These are phyloP conservation scores for Lipomyces spencermartinsiae DNA, from an alignment of 805 yeast species.

Conservation along the genomic window DNA sequence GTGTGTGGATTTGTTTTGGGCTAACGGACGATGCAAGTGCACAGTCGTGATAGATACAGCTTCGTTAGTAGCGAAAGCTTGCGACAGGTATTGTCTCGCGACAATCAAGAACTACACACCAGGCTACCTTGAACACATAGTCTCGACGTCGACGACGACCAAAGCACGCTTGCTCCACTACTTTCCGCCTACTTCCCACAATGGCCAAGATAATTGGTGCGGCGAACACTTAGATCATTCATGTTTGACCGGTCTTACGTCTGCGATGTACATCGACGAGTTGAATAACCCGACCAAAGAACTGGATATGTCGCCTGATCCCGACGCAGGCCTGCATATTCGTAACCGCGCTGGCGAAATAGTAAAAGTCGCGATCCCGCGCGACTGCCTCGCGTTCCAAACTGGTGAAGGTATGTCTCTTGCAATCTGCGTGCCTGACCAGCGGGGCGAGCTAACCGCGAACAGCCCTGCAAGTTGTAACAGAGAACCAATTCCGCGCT, in stretches of 20 bases:
- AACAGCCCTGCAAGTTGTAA: constrained; percentile 57
- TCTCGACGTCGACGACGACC: constrained; percentile 57
- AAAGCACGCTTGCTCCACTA: constrained; percentile 66
- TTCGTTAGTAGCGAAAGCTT: constrained; percentile 53
- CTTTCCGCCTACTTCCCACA: constrained; percentile 48
- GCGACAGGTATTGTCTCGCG: constrained; percentile 54
- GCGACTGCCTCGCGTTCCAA: constrained; percentile 64
- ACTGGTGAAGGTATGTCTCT: constrained; percentile 55
- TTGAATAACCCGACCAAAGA: constrained; percentile 35
- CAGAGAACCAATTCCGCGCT: constrained; percentile 58
- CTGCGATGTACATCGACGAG: constrained; percentile 59
- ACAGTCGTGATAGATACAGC: constrained; percentile 58
- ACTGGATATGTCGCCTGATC: constrained; percentile 52
- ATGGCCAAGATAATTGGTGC: constrained; percentile 57
- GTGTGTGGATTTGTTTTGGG: constrained; percentile 42
- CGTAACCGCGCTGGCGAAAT: constrained; percentile 53
- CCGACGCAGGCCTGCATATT: constrained; percentile 59
- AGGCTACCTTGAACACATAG: constrained; percentile 54
- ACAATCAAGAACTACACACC: constrained; percentile 45
- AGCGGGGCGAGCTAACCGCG: background rate
- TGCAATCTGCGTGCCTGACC: too few relatives aligned
- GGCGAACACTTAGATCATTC: constrained; percentile 68
- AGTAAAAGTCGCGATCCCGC: constrained; percentile 61
- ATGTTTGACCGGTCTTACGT: constrained; percentile 63
- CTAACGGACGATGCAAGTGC: constrained; percentile 43